phyloP scores from a whole-genome alignment of 441 rosid species.

The Kokia cookei region DNA sequence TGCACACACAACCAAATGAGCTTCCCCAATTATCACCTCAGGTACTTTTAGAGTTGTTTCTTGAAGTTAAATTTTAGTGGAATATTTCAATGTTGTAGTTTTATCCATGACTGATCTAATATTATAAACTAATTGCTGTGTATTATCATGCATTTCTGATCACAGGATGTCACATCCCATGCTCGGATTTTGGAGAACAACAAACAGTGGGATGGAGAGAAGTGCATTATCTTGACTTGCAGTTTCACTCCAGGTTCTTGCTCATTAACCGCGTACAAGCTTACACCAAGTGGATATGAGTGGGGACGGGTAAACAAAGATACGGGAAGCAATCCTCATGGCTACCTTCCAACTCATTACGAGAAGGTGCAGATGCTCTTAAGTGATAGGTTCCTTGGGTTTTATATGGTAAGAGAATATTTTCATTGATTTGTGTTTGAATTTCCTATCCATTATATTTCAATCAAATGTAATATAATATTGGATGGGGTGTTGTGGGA shows the following conservation, averaged over 20 bases:
- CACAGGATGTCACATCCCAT: slow-evolving; percentile 77
- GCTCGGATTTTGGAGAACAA: slow-evolving; percentile 82
- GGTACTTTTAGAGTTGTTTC: slow-evolving; percentile 25
- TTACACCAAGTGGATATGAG: slow-evolving; percentile 92
- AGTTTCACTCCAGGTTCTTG: slow-evolving; percentile 98
- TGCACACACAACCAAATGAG: slow-evolving; percentile 99
- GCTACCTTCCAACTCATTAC: slow-evolving; percentile 91
- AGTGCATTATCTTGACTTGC: slow-evolving; percentile 90
- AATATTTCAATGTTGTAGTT: background rate
- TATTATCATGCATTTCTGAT: background rate
- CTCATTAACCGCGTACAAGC: slow-evolving; percentile 86
- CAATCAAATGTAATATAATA: no score
- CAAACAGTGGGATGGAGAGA: slow-evolving; percentile 98
- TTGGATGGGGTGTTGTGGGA: no score
- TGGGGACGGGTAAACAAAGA: slow-evolving; percentile 97
- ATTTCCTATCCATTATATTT: background rate
- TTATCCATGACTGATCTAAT: background rate
- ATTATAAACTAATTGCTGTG: background rate
- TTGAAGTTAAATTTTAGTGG: background rate
- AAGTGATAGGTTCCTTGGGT: slow-evolving; percentile 92
- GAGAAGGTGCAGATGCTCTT: slow-evolving; percentile 98
- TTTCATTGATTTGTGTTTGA: background rate
- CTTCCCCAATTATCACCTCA: slow-evolving; percentile 97
- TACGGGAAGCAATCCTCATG: slow-evolving; percentile 89
- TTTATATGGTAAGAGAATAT: slow-evolving; percentile 68